Percentiles rank a stretch among this genome's conserved stretches.
phyloP scores from a whole-genome alignment of 345 rosid species.

The Rhizophora mangle region DNA sequence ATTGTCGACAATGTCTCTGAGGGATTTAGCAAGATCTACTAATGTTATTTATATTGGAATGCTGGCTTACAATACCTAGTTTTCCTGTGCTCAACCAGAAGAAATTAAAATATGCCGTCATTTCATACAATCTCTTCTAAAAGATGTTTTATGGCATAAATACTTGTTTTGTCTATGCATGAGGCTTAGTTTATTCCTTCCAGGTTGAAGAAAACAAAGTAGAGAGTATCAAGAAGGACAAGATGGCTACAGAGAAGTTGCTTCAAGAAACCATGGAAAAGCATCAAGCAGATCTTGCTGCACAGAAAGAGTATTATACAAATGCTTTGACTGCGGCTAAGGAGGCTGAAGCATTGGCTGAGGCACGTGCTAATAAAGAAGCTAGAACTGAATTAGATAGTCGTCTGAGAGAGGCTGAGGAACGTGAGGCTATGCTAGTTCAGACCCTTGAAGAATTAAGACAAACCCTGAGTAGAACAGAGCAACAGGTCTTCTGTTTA shows the following conservation, averaged over 20 bases:
- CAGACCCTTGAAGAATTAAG: slow-evolving; percentile 91
- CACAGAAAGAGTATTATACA: slow-evolving; percentile 78
- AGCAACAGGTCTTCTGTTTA: slow-evolving; percentile 72
- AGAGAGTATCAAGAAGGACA: slow-evolving; percentile 87
- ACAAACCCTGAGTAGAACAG: slow-evolving; percentile 86
- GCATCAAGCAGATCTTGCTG: slow-evolving; percentile 80
- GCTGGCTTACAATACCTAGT: too few relatives aligned
- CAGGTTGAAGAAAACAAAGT: slow-evolving; percentile 97
- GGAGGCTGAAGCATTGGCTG: slow-evolving; percentile 93
- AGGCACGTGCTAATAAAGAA: slow-evolving; percentile 85
- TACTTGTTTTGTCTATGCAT: slow-evolving; percentile 7
- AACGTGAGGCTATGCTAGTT: slow-evolving; percentile 91
- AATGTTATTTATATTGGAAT: too few relatives aligned
- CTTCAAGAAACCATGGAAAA: slow-evolving; percentile 95
- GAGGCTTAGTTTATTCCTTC: slow-evolving; percentile 17
- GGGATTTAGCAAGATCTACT: too few relatives aligned
- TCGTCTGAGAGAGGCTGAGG: slow-evolving; percentile 84
- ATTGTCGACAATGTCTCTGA: too few relatives aligned
- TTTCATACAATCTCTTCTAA: not conserved
- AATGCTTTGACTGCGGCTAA: slow-evolving; percentile 85
- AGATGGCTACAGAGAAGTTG: slow-evolving; percentile 84
- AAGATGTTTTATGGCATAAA: slow-evolving; percentile 3
- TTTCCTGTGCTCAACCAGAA: too few relatives aligned
- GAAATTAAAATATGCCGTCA: not conserved
- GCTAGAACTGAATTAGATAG: slow-evolving; percentile 87